Conservation (phyloP, 169 alveolate genomes). For the Plasmodium cynomolgi region DNA sequence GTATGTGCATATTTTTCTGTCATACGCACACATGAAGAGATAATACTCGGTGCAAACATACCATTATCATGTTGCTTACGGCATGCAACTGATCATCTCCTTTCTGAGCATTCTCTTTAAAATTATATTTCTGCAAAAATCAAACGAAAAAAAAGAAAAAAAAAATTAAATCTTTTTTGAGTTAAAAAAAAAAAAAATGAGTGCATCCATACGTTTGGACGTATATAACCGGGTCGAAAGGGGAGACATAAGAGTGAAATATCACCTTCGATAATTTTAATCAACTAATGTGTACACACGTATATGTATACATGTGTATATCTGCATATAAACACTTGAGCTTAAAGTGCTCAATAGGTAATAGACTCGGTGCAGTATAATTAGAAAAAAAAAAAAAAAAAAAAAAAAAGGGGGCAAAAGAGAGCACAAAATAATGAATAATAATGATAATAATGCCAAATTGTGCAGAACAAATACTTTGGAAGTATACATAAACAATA, state of each 20-base stretch:
- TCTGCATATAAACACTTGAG: neutral
- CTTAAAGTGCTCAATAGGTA: neutral
- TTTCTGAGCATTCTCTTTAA: neutral
- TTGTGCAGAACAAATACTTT: neutral
- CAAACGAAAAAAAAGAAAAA: neutral
- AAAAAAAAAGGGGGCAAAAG: neutral
- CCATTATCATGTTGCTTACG: constrained; percentile 50
- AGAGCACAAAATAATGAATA: neutral
- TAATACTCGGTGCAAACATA: constrained; percentile 5
- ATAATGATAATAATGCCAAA: neutral
- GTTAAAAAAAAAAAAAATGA: neutral
- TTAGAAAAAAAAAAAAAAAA: neutral
- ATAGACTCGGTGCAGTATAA: neutral
- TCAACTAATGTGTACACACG: neutral
- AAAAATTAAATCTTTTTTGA: neutral
- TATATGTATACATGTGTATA: neutral
- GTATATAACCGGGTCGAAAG: neutral
- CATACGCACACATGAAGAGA: neutral
- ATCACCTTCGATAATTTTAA: neutral
- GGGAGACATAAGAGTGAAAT: neutral
- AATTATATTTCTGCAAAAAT: constrained; percentile 27
- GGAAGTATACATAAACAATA: neutral
- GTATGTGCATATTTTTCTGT: neutral
- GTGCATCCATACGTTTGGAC: neutral
- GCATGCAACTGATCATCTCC: constrained; percentile 22